Evolutionary conservation across 352 stramenopile genomes (phyloP), one percentile per base, ranked within the genome.

Genomic region (Pythium brachiatum): DNA sequence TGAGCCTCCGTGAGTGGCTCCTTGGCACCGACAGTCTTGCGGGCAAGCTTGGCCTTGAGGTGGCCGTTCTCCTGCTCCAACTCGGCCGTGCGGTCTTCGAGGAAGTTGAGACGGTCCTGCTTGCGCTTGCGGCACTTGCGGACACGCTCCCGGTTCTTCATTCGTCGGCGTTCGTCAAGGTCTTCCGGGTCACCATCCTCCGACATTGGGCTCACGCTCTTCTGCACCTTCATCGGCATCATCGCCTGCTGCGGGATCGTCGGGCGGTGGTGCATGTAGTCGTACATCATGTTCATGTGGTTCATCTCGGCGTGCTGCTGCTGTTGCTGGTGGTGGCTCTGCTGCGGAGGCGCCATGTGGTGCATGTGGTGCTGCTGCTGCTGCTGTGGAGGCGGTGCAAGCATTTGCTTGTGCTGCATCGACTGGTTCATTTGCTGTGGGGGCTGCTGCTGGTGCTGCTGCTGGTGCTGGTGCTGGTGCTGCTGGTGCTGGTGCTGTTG

Each of bases 81-180:
- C 58, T 92, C 84, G 12, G 83, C 70, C 0, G 85, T 95, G 53
- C 86, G 86, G 55, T 95, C 86, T 47, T 95, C 86, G 27, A 95
- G 46, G 51, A 92, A 94, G 72, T 95, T 94, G 8, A 95, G 74
- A 2, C 86, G 84, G 62, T 95, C 86, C 56, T 95, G 86, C 64
- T 95, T 95, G 57, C 84, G 84, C 69, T 95, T 95, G 47, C 86
- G 82, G 69, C 84, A 95, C 75, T 95, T 95, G 75, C 86, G 86
- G 31, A 95, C 86, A 46, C 84, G 84, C 70, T 95, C 86, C 27
- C 86, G 84, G 72, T 95, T 95, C 70, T 94, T 95, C 84, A 94
- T 92, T 52, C 86, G 81, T 16, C 86, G 86, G 20, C 83, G 83
- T 58, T 92, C 86, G 48, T 94, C 86, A n/a, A 94, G 55, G 50